Percentiles rank a stretch among this genome's conserved stretches.
These are phyloP conservation scores for Fomitiporia mediterranea DNA, from an alignment of 1,284 basidiomycete genomes.

Conservation along the genomic window DNA sequence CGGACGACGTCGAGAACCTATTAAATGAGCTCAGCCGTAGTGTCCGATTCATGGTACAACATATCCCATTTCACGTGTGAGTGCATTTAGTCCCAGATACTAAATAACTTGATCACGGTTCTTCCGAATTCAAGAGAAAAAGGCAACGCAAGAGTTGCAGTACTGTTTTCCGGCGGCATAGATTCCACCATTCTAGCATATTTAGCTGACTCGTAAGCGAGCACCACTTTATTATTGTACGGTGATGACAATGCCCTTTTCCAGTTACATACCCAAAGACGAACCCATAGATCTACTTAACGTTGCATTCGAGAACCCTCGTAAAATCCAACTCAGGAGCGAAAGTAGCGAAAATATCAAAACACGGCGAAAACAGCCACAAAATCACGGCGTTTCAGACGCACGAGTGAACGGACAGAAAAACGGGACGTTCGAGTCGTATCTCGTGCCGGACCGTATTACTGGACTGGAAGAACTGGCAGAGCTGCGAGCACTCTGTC, in stretches of 20 bases:
- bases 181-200: constrained; percentile 86
- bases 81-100: constrained; percentile 21
- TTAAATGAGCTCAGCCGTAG: constrained; percentile 52
- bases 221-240: not conserved
- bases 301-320: constrained; percentile 93
- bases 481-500: constrained; percentile 71
- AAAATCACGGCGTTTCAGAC: constrained; percentile 8
- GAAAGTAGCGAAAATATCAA: constrained; percentile 37
- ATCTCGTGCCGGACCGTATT: constrained; percentile 82
- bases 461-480: constrained; percentile 75
- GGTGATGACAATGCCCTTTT: not conserved
- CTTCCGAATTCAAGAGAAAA: constrained; percentile 19
- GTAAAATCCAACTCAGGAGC: constrained; percentile 48
- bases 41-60: constrained; percentile 53
- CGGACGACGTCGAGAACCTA: constrained; percentile 44
- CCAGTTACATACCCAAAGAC: constrained; percentile 32
- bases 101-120: not conserved
- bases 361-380: constrained; percentile 36
- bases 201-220: constrained; percentile 65
- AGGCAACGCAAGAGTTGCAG: constrained; percentile 61
- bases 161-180: constrained; percentile 95
- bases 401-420: constrained; percentile 19
- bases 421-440: constrained; percentile 31
- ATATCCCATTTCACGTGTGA: constrained; percentile 46
- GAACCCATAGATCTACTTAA: constrained; percentile 94